phyloP scores from a whole-genome alignment of 805 yeast genomes.

The Ogataea nonfermentans region DNA sequence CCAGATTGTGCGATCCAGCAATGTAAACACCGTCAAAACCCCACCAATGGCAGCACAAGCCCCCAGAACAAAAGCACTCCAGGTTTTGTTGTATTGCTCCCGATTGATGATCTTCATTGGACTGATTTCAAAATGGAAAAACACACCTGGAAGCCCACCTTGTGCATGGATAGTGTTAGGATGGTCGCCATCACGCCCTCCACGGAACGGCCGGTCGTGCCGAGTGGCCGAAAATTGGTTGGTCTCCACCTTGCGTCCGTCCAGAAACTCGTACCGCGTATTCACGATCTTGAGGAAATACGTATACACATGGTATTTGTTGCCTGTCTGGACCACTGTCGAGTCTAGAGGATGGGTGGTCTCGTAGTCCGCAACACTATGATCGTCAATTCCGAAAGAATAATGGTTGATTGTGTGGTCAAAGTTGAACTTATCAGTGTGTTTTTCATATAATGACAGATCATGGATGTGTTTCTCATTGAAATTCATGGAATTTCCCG shows the following conservation, averaged over 20 bases:
- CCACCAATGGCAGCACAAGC: constrained; percentile 92
- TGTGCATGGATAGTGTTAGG: constrained; percentile 75
- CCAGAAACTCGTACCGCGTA: constrained; percentile 73
- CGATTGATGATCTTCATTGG: constrained; percentile 88
- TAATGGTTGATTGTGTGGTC: constrained; percentile 77
- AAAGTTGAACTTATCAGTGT: constrained; percentile 61
- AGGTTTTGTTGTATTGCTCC: constrained; percentile 69
- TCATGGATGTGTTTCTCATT: constrained; percentile 79
- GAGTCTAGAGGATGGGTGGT: constrained; percentile 72
- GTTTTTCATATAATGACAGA: constrained; percentile 62
- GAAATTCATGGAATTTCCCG: constrained; percentile 72
- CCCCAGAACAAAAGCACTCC: constrained; percentile 80
- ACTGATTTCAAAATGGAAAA: constrained; percentile 84
- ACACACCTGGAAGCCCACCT: constrained; percentile 92
- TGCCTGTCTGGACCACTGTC: constrained; percentile 36
- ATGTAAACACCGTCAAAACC: constrained; percentile 86
- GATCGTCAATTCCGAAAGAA: constrained; percentile 69
- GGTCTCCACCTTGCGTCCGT: constrained; percentile 59
- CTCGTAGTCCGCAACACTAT: constrained; percentile 29
- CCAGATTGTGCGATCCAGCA: constrained; percentile 83
- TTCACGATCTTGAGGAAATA: constrained; percentile 90
- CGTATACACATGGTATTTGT: constrained; percentile 62
- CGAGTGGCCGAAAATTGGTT: constrained; percentile 87
- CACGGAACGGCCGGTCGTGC: constrained; percentile 80
- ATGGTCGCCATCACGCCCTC: constrained; percentile 91